Evolutionary conservation across 208 protist species (phyloP).

Genomic region (Leptomonas seymouri): DNA sequence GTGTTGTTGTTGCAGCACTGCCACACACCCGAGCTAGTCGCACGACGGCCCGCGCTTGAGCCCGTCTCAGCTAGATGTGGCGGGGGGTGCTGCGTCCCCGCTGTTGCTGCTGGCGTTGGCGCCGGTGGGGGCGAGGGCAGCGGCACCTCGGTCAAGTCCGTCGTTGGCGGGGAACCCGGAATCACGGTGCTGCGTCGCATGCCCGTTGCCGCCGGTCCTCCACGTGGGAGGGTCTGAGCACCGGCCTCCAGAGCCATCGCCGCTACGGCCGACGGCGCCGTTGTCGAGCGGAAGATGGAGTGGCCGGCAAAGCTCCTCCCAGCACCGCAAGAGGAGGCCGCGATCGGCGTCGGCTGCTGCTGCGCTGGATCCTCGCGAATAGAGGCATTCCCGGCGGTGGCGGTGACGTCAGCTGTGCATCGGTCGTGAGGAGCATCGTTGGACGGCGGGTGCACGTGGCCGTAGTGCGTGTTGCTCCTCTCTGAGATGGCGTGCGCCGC

Average conservation of each 20-base stretch:
- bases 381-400: conserved; percentile 12
- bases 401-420: neutral
- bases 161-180: neutral
- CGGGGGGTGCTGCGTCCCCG: neutral
- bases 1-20: neutral
- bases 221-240: no score
- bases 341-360: neutral
- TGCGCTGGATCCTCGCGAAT: conserved; percentile 5
- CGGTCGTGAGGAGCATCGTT: neutral
- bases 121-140: neutral
- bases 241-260: neutral
- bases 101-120: conserved; percentile 1
- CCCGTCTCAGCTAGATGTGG: neutral
- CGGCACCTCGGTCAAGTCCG: neutral
- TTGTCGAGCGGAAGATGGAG: conserved; percentile 5
- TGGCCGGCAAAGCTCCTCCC: neutral
- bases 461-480: no score
- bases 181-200: neutral
- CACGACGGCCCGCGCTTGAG: neutral
- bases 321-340: neutral
- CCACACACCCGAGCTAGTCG: neutral
- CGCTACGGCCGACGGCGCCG: conserved; percentile 17
- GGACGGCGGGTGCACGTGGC: neutral
- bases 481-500: neutral
- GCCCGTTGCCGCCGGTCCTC: neutral